Evolutionary conservation across 345 rosid genomes (phyloP), one percentile per base, ranked within the genome.

Genomic region (Raphanus raphanistrum): DNA sequence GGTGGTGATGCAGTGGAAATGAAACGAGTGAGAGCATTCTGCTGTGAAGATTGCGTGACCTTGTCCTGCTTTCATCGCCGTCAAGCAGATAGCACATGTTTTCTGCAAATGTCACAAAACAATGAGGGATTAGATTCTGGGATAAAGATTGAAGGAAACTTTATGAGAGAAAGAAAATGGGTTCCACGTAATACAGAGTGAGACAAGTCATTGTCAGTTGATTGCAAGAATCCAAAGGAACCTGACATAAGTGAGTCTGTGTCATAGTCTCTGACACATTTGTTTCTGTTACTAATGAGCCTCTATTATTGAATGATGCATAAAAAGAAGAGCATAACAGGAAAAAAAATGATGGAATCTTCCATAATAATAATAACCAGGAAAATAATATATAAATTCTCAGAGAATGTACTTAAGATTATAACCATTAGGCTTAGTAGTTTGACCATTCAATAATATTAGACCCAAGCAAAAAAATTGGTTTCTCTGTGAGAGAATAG

Each of bases 1-100:
- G n/a, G 96, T 86, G 66, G 96, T 82, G 67, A 96, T 96, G 87
- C 99, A 96, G 8, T 88, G 92, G 83, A 96, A 93, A 77, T 96
- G 99, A 85, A 96, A 95, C 70, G 98, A 88, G 79, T 95, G 99
- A 21, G 99, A 88, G 68, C 99, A 92, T 81, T 94, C 98, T 33
- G 99, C 99, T 0, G 96, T 96, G 77, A 96, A 96, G 70, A 96
- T 96, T 12, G 99, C 98, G 16, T 86, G 97, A 50, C 98, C 98
- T 26, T 81, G 86, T 6, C 98, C 97, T 41, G 93, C 81, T 82
- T 89, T 93, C 85, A 92, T 87, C 78, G 86, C 72, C 58, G 86
- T 84, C 66, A 96, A 84, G 74, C 99, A 96, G 83, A 96, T 96
- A 7, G 98, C 87, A 86, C 99, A 96, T 0, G 86, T 86, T 76